These are phyloP conservation scores for Amylostereum chailletii DNA, from an alignment of 1,284 basidiomycete species.

Conservation along the genomic window DNA sequence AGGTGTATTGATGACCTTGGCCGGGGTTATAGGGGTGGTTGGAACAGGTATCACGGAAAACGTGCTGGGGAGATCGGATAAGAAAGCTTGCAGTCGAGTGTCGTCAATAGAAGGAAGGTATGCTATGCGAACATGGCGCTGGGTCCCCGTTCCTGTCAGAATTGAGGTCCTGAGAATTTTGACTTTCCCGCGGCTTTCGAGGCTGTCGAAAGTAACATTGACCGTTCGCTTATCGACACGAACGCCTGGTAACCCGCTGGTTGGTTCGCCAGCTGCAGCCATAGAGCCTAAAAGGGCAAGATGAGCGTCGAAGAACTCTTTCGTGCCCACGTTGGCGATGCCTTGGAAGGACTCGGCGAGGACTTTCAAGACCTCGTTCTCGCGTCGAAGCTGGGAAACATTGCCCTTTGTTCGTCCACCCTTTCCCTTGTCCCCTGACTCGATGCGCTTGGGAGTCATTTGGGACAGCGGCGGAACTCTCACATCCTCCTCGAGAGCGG, in stretches of 20 bases:
- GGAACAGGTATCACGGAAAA: too few relatives aligned
- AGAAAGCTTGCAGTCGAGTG: slow-evolving; percentile 41
- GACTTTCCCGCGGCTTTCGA: slow-evolving; percentile 56
- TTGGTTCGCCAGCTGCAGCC: slow-evolving; percentile 47
- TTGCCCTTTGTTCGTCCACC: slow-evolving; percentile 40
- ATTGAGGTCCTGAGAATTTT: slow-evolving; percentile 58
- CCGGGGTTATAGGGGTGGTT: too few relatives aligned
- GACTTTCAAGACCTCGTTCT: slow-evolving; percentile 65
- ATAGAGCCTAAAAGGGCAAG: slow-evolving; percentile 46
- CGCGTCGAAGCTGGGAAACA: slow-evolving; percentile 64
- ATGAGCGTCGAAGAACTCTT: slow-evolving; percentile 61
- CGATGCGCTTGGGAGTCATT: slow-evolving; percentile 17
- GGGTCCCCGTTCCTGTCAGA: slow-evolving; percentile 40
- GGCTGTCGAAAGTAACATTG: slow-evolving; percentile 42
- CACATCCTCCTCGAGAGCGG: background rate
- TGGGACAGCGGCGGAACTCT: slow-evolving; percentile 10
- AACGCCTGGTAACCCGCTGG: slow-evolving; percentile 58
- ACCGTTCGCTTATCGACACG: slow-evolving; percentile 69
- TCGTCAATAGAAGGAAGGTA: slow-evolving; percentile 49
- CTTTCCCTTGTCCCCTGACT: slow-evolving; percentile 9
- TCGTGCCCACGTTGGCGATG: slow-evolving; percentile 53
- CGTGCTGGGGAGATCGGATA: slow-evolving; percentile 31
- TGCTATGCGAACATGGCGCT: slow-evolving; percentile 46
- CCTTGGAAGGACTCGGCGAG: slow-evolving; percentile 50
- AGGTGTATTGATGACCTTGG: too few relatives aligned